phyloP scores from a whole-genome alignment of 306 rosid genomes.

The Sesbania bispinosa region DNA sequence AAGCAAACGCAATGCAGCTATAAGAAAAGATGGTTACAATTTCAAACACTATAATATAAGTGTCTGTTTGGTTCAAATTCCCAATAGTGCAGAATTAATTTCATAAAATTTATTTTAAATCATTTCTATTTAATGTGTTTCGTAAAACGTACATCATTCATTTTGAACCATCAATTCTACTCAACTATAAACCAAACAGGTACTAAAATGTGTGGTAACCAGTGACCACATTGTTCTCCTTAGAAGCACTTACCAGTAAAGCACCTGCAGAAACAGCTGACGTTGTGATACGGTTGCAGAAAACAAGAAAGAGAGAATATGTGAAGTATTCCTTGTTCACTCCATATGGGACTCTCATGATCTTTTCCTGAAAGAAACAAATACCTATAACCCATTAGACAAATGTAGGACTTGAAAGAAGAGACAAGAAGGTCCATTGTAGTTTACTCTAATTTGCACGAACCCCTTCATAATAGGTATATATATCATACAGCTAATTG shows the following conservation, averaged over 20 bases:
- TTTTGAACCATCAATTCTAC: too few species aligned
- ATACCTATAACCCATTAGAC: not conserved
- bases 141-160: too few species aligned
- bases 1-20: not conserved
- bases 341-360: conserved; percentile 95
- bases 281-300: conserved; percentile 91
- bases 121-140: too few species aligned
- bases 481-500: not conserved
- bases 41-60: too few species aligned
- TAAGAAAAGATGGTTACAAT: not conserved
- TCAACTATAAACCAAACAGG: too few species aligned
- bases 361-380: conserved; percentile 75
- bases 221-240: too few species aligned
- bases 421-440: too few species aligned
- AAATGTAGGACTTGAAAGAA: conserved; percentile 13
- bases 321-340: conserved; percentile 64
- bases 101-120: too few species aligned
- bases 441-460: not conserved
- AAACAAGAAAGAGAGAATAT: conserved; percentile 81
- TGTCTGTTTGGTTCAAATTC: too few species aligned
- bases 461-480: not conserved
- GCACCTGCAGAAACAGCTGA: conserved; percentile 89
- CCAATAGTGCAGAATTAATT: too few species aligned
- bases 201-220: too few species aligned
- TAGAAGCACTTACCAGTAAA: conserved; percentile 67